phyloP scores from a whole-genome alignment of 1,284 basidiomycete species.

The Sanghuangporus sanghuang region DNA sequence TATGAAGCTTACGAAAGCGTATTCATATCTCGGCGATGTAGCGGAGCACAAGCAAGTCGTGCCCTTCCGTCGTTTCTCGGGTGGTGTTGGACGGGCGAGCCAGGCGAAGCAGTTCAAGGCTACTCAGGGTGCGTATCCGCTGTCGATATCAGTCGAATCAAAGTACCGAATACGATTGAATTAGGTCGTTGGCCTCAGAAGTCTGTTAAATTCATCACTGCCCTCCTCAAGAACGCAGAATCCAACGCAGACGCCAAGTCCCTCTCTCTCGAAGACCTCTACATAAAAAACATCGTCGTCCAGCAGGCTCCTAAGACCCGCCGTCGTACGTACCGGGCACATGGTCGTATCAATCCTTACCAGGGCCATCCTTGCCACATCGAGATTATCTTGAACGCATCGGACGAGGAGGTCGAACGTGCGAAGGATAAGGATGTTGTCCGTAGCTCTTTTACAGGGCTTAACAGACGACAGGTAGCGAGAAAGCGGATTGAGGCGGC shows the following conservation, averaged over 20 bases:
- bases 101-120: constrained; percentile 98
- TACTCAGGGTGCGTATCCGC: constrained; percentile 74
- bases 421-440: constrained; percentile 74
- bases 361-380: constrained; percentile 94
- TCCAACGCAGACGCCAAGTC: constrained; percentile 99
- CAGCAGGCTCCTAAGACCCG: constrained; percentile 99
- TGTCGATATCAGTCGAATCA: background rate
- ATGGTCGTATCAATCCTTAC: constrained; percentile 91
- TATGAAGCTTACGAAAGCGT: constrained; percentile 93
- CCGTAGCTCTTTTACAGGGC: constrained; percentile 46
- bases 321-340: constrained; percentile 98
- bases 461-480: constrained; percentile 80
- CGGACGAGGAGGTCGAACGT: constrained; percentile 82
- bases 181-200: constrained; percentile 99
- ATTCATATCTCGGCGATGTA: constrained; percentile 92
- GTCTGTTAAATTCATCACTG: constrained; percentile 93
- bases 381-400: constrained; percentile 84
- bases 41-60: constrained; percentile 96
- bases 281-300: constrained; percentile 96
- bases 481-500: constrained; percentile 80
- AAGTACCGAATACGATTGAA: background rate
- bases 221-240: constrained; percentile 98
- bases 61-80: constrained; percentile 95
- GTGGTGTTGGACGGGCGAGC: constrained; percentile 94
- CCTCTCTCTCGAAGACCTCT: constrained; percentile 87